Evolutionary conservation across 2,329 filamentous ascomycete species (phyloP).

Genomic region (Venturia asperata): DNA sequence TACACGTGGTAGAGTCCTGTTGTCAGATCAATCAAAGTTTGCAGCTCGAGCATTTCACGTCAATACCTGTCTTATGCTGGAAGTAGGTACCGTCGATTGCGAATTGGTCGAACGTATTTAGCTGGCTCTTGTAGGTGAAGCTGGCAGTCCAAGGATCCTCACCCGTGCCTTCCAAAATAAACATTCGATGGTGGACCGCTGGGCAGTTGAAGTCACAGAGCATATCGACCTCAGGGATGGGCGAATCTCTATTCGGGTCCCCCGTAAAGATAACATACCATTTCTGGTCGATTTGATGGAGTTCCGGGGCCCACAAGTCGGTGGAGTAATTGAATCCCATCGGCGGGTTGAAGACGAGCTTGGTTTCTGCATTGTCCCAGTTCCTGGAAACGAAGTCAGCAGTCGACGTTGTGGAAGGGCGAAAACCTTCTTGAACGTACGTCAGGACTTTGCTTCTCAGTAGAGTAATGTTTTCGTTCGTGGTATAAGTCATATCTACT

Average conservation of each 20-base stretch:
- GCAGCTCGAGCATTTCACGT: too few relatives aligned
- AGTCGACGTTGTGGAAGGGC: neutral
- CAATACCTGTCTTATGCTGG: slow-evolving; percentile 29
- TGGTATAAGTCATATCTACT: slow-evolving; percentile 37
- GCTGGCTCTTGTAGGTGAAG: slow-evolving; percentile 40
- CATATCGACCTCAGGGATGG: slow-evolving; percentile 18
- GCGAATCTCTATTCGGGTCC: slow-evolving; percentile 40
- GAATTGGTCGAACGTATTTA: slow-evolving; percentile 47
- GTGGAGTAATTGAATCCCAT: slow-evolving; percentile 40
- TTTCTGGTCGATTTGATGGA: slow-evolving; percentile 39
- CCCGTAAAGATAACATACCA: slow-evolving; percentile 51
- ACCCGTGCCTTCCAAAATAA: slow-evolving; percentile 39
- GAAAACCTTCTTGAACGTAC: slow-evolving; percentile 21
- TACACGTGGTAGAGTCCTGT: slow-evolving; percentile 35
- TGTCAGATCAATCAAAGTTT: too few relatives aligned
- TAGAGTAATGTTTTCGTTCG: slow-evolving; percentile 38
- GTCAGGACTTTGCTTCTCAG: slow-evolving; percentile 37
- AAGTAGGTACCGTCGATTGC: slow-evolving; percentile 50
- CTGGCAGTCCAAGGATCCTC: slow-evolving; percentile 40
- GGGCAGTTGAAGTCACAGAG: slow-evolving; percentile 34
- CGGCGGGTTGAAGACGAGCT: slow-evolving; percentile 38
- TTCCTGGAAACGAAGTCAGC: slow-evolving; percentile 25
- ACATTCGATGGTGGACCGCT: slow-evolving; percentile 47
- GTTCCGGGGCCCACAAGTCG: slow-evolving; percentile 45
- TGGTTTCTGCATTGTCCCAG: slow-evolving; percentile 40